phyloP scores from a whole-genome alignment of 2,329 filamentous ascomycete genomes.

The Chrysosporium queenslandicum region DNA sequence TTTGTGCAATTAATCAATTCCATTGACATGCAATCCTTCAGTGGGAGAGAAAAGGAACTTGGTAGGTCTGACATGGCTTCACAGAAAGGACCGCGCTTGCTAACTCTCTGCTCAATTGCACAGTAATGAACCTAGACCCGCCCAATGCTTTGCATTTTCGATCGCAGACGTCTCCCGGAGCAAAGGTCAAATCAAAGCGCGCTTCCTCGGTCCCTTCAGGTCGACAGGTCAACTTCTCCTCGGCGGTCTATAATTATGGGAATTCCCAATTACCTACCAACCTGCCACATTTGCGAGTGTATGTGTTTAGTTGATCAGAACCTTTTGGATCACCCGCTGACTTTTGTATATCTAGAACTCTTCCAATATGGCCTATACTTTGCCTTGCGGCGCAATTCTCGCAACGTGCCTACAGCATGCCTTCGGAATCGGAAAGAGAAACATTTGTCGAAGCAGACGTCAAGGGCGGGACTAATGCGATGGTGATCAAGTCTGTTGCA shows the following conservation, averaged over 20 bases:
- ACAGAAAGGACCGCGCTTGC: background rate
- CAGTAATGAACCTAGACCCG: slow-evolving; percentile 8
- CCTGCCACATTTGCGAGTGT: slow-evolving; percentile 53
- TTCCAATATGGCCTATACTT: slow-evolving; percentile 65
- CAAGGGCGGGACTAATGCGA: slow-evolving; percentile 67
- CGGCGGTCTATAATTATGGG: slow-evolving; percentile 66
- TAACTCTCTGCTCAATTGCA: background rate
- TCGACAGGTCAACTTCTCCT: slow-evolving; percentile 51
- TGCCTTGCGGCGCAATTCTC: slow-evolving; percentile 72
- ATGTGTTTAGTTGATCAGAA: background rate
- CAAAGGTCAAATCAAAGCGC: slow-evolving; percentile 31
- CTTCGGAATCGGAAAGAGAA: slow-evolving; percentile 53
- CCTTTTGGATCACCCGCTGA: background rate
- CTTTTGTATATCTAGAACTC: slow-evolving; percentile 43
- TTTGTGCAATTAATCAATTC: slow-evolving; percentile 60
- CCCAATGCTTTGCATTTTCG: background rate
- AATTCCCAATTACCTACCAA: slow-evolving; percentile 64
- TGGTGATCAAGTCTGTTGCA: slow-evolving; percentile 71
- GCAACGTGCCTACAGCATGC: slow-evolving; percentile 59
- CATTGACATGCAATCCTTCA: slow-evolving; percentile 56
- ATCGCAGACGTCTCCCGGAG: slow-evolving; percentile 12
- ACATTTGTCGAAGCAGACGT: slow-evolving; percentile 62
- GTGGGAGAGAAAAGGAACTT: slow-evolving; percentile 34
- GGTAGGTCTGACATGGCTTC: slow-evolving; percentile 13
- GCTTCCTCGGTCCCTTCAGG: slow-evolving; percentile 21